Percentiles rank a stretch among this genome's conserved stretches.
Conservation (phyloP, 345 rosid species). For the Eucalyptus shirleyi region DNA sequence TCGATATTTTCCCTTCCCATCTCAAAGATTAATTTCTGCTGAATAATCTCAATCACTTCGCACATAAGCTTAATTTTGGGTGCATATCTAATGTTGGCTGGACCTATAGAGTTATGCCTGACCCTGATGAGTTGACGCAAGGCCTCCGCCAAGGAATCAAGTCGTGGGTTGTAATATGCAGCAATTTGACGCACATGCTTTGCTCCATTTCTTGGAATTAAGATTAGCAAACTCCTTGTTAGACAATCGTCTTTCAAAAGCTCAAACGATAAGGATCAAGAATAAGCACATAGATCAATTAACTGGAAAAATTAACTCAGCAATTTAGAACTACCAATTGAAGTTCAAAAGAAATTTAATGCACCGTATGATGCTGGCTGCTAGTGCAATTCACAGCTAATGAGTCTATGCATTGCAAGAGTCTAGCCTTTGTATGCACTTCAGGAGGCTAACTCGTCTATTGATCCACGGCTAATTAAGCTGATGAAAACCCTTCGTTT, state of each 20-base stretch:
- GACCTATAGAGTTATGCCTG: background rate
- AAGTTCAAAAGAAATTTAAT: background rate
- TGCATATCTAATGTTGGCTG: background rate
- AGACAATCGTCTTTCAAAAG: background rate
- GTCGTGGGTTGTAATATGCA: background rate
- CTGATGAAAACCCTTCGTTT: background rate
- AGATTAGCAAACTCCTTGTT: background rate
- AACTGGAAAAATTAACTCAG: rapidly evolving
- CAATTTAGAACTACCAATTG: background rate
- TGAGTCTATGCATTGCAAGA: background rate
- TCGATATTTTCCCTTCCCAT: background rate
- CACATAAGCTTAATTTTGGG: background rate
- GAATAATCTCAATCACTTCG: background rate
- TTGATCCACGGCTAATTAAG: background rate
- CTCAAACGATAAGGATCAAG: background rate
- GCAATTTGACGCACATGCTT: background rate
- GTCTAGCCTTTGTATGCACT: background rate
- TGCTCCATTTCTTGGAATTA: background rate
- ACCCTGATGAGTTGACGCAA: background rate
- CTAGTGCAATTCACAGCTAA: background rate
- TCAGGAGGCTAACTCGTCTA: background rate
- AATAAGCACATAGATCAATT: background rate
- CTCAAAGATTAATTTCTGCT: background rate
- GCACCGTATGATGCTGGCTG: background rate
- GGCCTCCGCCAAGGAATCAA: background rate